Conservation (phyloP, 306 rosid species). For the Rosa lucieae region DNA sequence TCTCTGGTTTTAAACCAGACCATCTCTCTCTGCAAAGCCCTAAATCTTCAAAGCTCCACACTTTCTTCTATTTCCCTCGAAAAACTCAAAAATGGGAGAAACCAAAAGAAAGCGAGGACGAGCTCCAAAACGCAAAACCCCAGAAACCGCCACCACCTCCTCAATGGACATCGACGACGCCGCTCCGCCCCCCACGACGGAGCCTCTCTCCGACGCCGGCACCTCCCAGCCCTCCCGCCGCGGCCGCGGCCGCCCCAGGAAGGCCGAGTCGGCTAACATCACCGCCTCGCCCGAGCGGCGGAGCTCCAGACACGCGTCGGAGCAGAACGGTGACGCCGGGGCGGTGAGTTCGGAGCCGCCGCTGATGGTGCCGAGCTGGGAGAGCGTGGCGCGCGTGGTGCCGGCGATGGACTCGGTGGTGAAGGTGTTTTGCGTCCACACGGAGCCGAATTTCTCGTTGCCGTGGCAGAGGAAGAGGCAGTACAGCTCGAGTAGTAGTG, state of each 20-base stretch:
- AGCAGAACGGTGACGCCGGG: conserved; percentile 41
- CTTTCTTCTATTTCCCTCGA: neutral
- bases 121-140: conserved; percentile 44
- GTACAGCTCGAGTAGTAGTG: conserved; percentile 77
- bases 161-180: conserved; percentile 31
- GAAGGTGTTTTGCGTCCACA: conserved; percentile 75
- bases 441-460: conserved; percentile 78
- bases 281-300: conserved; percentile 39
- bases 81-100: conserved; percentile 36
- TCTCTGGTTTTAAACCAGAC: neutral
- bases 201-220: conserved; percentile 12
- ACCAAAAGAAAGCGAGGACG: conserved; percentile 59
- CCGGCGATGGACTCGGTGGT: conserved; percentile 85
- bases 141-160: conserved; percentile 18
- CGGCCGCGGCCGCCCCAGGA: conserved; percentile 44
- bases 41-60: neutral
- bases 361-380: conserved; percentile 39
- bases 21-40: conserved; percentile 1
- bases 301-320: conserved; percentile 35
- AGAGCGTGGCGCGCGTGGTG: conserved; percentile 46
- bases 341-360: conserved; percentile 32
- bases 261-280: conserved; percentile 25
- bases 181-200: conserved; percentile 27
- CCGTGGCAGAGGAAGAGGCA: conserved; percentile 90
- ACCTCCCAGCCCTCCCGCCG: conserved; percentile 31